phyloP scores from a whole-genome alignment of 1,284 basidiomycete species.

The Naganishia sp. region DNA sequence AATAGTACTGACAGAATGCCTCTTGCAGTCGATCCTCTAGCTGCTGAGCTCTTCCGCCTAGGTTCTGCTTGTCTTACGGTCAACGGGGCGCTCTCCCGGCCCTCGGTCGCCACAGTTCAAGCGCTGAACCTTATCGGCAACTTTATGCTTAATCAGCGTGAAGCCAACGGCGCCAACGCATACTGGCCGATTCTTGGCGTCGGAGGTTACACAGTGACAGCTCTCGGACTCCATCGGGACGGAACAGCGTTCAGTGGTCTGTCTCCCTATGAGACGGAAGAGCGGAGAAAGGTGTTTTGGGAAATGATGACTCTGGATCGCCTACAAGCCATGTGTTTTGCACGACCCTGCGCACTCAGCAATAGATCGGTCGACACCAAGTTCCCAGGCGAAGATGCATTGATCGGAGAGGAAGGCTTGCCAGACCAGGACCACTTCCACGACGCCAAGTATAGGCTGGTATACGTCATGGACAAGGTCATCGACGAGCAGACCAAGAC shows the following conservation, averaged over 20 bases:
- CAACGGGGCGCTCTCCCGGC: conserved; percentile 43
- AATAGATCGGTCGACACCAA: conserved; percentile 47
- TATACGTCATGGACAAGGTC: conserved; percentile 49
- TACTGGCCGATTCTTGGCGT: conserved; percentile 53
- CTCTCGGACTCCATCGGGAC: conserved; percentile 51
- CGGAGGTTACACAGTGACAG: conserved; percentile 44
- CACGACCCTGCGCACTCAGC: conserved; percentile 45
- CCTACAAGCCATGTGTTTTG: conserved; percentile 51
- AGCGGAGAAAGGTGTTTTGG: conserved; percentile 52
- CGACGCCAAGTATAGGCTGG: conserved; percentile 42
- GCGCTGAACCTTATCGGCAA: conserved; percentile 50
- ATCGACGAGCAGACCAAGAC: conserved; percentile 52
- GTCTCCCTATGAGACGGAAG: conserved; percentile 47
- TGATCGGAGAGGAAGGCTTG: conserved; percentile 22
- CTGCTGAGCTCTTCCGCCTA: conserved; percentile 45
- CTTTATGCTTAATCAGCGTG: conserved; percentile 49
- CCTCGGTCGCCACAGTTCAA: conserved; percentile 51
- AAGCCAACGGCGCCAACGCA: conserved; percentile 49
- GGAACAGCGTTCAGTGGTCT: conserved; percentile 46
- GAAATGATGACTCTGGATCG: conserved; percentile 51
- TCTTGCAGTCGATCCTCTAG: conserved; percentile 42
- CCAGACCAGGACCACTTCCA: conserved; percentile 46
- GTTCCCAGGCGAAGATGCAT: conserved; percentile 38
- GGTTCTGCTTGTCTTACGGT: conserved; percentile 47
- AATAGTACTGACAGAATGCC: conserved; percentile 6